Conservation (phyloP, 176 grass and related monocot genomes). For the Hordeum marinum region DNA sequence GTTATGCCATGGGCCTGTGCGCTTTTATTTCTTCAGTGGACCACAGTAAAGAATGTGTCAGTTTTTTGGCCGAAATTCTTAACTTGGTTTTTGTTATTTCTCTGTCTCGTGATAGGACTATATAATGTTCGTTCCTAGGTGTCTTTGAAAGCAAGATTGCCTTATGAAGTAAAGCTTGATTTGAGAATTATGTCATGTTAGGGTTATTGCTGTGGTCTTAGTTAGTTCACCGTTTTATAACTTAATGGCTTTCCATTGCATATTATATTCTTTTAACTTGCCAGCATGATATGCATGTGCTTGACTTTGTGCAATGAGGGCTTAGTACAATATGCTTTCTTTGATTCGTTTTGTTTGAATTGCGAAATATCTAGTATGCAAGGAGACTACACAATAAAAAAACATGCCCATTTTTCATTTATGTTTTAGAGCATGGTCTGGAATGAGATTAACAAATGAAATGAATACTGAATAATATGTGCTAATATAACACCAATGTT, state of each 20-base stretch:
- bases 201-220: background rate
- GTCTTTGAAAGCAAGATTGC: background rate
- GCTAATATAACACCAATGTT: background rate
- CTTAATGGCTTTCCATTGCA: background rate
- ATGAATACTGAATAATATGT: background rate
- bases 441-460: background rate
- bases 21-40: background rate
- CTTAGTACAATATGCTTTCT: background rate
- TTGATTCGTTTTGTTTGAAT: background rate
- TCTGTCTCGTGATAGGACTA: background rate
- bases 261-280: background rate
- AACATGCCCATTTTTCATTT: background rate
- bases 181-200: background rate
- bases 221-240: background rate
- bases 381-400: background rate
- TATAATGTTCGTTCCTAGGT: background rate
- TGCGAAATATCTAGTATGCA: background rate
- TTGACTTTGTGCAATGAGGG: background rate
- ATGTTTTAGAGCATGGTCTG: background rate
- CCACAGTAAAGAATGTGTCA: background rate
- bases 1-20: background rate
- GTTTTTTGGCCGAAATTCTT: background rate
- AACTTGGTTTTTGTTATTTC: background rate
- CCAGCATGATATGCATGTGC: background rate
- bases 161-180: background rate